Evolutionary conservation across 2,329 filamentous ascomycete genomes (phyloP).

Genomic region (Beauveria sp.): DNA sequence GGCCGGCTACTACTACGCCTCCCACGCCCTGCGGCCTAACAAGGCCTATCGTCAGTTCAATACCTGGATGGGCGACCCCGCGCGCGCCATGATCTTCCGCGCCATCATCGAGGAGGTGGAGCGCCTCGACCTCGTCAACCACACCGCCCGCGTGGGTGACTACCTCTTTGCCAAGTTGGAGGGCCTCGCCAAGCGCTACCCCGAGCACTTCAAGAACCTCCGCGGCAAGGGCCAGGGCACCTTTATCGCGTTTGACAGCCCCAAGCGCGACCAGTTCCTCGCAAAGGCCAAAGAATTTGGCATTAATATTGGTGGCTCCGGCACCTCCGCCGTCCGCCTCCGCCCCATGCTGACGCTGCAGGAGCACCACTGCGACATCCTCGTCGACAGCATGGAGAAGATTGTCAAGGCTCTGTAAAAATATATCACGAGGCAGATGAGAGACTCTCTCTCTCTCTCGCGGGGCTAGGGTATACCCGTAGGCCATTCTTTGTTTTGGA

Average conservation of each 20-base stretch:
- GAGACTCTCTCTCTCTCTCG: neutral
- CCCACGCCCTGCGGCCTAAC: conserved; percentile 74
- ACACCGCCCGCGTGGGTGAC: conserved; percentile 70
- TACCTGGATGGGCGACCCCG: conserved; percentile 94
- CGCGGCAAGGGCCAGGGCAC: conserved; percentile 83
- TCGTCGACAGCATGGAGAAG: conserved; percentile 73
- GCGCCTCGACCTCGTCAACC: conserved; percentile 65
- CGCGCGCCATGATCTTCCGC: conserved; percentile 76
- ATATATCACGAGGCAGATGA: neutral
- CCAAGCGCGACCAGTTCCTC: conserved; percentile 71
- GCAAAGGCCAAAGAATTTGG: conserved; percentile 70
- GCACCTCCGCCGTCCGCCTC: conserved; percentile 66
- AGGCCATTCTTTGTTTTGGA: neutral
- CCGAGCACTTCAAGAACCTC: conserved; percentile 72
- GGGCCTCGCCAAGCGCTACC: conserved; percentile 61
- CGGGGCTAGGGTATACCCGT: neutral
- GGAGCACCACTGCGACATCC: conserved; percentile 80
- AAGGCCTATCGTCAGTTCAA: conserved; percentile 96
- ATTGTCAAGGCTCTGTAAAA: conserved; percentile 43
- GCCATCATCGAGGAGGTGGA: conserved; percentile 79
- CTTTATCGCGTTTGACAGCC: conserved; percentile 87
- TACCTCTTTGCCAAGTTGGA: conserved; percentile 70
- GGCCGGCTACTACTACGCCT: conserved; percentile 84
- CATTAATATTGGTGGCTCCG: conserved; percentile 82
- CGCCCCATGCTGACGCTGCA: conserved; percentile 91